Percentiles rank a stretch among this genome's conserved stretches.
These are phyloP conservation scores for Rubia yunnanensis DNA, from an alignment of 257 asterid genomes.

Conservation along the genomic window DNA sequence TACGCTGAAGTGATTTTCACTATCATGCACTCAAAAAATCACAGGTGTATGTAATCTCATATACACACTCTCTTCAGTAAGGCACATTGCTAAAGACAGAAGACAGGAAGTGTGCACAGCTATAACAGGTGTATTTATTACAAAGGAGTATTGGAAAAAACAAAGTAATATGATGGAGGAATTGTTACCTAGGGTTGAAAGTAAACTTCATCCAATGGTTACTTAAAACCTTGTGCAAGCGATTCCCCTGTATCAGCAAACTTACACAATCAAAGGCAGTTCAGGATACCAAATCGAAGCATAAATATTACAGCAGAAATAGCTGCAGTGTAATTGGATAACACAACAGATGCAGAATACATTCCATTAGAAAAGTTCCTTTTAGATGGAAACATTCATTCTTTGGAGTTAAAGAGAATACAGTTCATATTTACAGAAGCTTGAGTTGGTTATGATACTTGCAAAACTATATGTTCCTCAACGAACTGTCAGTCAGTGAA, in stretches of 20 bases:
- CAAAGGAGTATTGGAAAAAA: neutral
- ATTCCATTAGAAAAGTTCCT: neutral
- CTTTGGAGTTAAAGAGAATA: neutral
- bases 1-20: neutral
- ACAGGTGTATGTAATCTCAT: neutral
- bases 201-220: conserved; percentile 98
- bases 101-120: neutral
- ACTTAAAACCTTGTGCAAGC: conserved; percentile 80
- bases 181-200: conserved; percentile 78
- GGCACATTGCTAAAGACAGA: neutral
- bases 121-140: neutral
- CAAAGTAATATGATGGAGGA: neutral
- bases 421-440: neutral
- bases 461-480: neutral
- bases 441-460: neutral
- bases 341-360: neutral
- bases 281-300: neutral
- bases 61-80: neutral
- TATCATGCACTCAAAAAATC: neutral
- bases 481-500: neutral
- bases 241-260: conserved; percentile 57
- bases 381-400: neutral
- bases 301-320: neutral
- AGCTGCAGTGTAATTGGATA: neutral
- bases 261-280: neutral